These are phyloP conservation scores for Ganoderma leucocontextum DNA, from an alignment of 1,284 basidiomycete genomes.

Conservation along the genomic window DNA sequence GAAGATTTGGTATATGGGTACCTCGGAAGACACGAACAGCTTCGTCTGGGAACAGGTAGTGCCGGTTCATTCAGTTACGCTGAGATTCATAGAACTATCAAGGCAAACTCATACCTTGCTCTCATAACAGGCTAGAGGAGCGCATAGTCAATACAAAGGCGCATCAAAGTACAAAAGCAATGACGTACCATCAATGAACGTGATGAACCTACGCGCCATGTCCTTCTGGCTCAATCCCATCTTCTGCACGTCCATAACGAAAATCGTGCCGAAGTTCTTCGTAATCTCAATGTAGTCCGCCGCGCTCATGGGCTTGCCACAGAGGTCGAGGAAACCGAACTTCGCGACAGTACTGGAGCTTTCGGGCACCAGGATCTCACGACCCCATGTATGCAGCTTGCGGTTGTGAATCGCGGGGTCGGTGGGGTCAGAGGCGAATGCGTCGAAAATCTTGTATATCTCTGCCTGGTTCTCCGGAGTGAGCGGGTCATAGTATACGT, in stretches of 20 bases:
- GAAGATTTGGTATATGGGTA: slow-evolving; percentile 89
- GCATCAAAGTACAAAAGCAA: neutral
- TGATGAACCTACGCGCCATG: slow-evolving; percentile 94
- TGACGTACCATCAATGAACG: slow-evolving; percentile 89
- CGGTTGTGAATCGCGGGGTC: slow-evolving; percentile 72
- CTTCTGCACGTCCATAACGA: slow-evolving; percentile 88
- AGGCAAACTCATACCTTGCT: slow-evolving; percentile 66
- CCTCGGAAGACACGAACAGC: slow-evolving; percentile 89
- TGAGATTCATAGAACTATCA: neutral
- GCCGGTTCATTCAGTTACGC: neutral
- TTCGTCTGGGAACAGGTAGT: slow-evolving; percentile 65
- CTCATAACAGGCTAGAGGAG: slow-evolving; percentile 82
- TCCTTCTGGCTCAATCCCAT: slow-evolving; percentile 92
- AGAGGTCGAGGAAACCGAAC: slow-evolving; percentile 90
- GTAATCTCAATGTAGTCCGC: slow-evolving; percentile 98
- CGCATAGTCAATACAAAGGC: slow-evolving; percentile 14
- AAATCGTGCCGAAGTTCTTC: slow-evolving; percentile 86
- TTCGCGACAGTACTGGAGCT: slow-evolving; percentile 83
- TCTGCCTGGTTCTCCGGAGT: slow-evolving; percentile 71
- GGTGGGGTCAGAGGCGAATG: slow-evolving; percentile 63
- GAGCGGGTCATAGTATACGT: slow-evolving; percentile 91
- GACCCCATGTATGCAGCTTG: slow-evolving; percentile 88
- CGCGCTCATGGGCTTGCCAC: slow-evolving; percentile 90
- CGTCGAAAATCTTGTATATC: slow-evolving; percentile 85
- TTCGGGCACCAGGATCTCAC: slow-evolving; percentile 81